These are phyloP conservation scores for Pyrus bretschneideri DNA, from an alignment of 306 rosid genomes.

Conservation along the genomic window DNA sequence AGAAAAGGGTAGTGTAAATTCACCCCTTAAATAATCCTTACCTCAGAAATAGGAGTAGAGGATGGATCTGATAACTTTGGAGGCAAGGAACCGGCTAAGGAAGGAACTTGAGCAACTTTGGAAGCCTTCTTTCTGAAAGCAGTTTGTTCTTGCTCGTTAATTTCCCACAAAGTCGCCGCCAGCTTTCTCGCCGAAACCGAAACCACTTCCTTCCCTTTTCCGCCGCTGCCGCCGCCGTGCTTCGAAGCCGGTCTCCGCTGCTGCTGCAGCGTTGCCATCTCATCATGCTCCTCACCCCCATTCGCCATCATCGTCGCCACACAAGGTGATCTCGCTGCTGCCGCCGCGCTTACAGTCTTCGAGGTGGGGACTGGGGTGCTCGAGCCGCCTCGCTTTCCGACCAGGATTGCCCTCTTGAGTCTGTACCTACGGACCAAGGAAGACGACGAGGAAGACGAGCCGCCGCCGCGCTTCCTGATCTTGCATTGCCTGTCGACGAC, in stretches of 20 bases:
- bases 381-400: conserved; percentile 50
- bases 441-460: conserved; percentile 50
- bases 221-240: conserved; percentile 13
- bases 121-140: conserved; percentile 36
- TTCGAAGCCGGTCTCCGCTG: not conserved
- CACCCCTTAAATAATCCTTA: conserved; percentile 14
- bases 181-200: conserved; percentile 64
- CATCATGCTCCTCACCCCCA: not conserved
- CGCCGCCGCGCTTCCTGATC: conserved; percentile 59
- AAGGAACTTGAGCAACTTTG: conserved; percentile 10
- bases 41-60: conserved; percentile 51
- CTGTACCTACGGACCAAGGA: conserved; percentile 41
- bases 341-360: conserved; percentile 30
- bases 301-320: not conserved
- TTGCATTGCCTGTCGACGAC: conserved; percentile 28
- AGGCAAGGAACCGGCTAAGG: conserved; percentile 26
- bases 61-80: conserved; percentile 66
- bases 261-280: not conserved
- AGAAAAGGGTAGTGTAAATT: not conserved
- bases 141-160: conserved; percentile 28
- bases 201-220: conserved; percentile 32
- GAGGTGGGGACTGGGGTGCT: conserved; percentile 68
- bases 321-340: not conserved
- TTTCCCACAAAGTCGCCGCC: conserved; percentile 80
- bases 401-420: conserved; percentile 49